Base-by-base conservation (phyloP, 208 protist genomes). In the Strigomonas galati region DNA sequence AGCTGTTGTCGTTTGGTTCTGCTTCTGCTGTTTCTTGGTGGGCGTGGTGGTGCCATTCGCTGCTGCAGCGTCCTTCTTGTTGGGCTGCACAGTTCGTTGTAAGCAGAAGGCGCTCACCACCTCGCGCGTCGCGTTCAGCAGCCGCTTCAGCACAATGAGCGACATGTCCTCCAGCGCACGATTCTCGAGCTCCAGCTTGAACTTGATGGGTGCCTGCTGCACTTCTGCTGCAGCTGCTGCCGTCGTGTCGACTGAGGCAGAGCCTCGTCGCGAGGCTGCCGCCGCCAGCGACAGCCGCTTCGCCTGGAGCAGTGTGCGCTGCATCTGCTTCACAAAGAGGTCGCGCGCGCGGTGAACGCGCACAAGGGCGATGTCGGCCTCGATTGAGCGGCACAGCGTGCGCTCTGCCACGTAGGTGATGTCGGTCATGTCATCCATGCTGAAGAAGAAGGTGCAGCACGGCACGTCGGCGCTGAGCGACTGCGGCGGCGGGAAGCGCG, bases 111-210 rank as follows among this genome's bases (percentile, higher is more conserved):
- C 74, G 10, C 59, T 35, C 24, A 83, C 48, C 4, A 79, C 85
- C 58, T 82, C 77, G n/a, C 54, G 67, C 9, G 72, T 56, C 21
- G 67, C 65, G 6, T 59, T 37, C 35, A 93, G 74, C 63, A 87
- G 79, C n/a, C 59, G 60, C 60, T 84, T 61, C 12, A 93, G 56
- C 21, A 55, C 32, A 12, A 44, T 58, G n/a, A 85, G 48, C 14
- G 87, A 84, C 32, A 91, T 69, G 27, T 59, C 69, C 28, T 87
- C 78, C 27, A 93, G 54, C 5, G 52, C 65, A 51, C 69, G 67
- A 27, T 69, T 70, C 48, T 93, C 87, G 43, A 91, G 57, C 71
- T 93, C 81, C 31, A 93, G 76, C 68, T 85, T 89, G 64, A 91
- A 91, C 46, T 68, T 40, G 31, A 87, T 52, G 7, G 66, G 54